Evolutionary conservation across 805 yeast species (phyloP), one percentile per base, ranked within the genome.

Genomic region (Wickerhamomyces bovis): DNA sequence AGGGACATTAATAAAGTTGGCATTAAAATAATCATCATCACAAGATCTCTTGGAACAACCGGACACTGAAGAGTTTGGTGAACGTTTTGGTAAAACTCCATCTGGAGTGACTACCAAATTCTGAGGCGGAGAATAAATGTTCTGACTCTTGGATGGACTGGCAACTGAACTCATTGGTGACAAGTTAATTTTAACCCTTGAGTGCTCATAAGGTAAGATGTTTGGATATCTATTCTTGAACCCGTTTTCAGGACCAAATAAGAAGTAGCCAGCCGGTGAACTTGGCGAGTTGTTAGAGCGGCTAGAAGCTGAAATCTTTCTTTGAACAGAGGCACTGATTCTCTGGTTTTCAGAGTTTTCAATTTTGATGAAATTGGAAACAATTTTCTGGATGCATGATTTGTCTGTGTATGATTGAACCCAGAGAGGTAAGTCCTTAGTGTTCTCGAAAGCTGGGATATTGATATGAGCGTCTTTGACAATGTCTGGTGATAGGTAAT

Each of bases 141-240:
- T 20, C 11, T 30, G 43, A 18, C 12, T 21, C 21, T 28, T 38
- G 1, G 45, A 23, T 35, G 57, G 51, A 6, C 55, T 48, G 9
- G 42, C 47, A 2, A 48, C 38, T 1, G 62, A 43, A 4, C 53
- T 44, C 41, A 52, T 49, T 43, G 68, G 72, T 11, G 67, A 66
- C 41, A 65, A 63, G 2, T 49, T 47, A 3, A 57, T 31, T 31
- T 48, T 55, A 21, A 57, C 61, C 84, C 78, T 31, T 82, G 61
- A 55, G 22, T 57, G 61, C 55, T 84, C 90, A 64, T 77, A 88
- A 4, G 94, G 86, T 54, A 83, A 79, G 38, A 88, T 83, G 59
- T 88, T 90, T 55, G 83, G 81, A 68, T 88, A 88, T 48, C 96
- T 66, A 63, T 88, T 87, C 58, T 86, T 87, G 51, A 73, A 67